Conservation (phyloP, 768 basidiomycete genomes). For the Terana coerulea region DNA sequence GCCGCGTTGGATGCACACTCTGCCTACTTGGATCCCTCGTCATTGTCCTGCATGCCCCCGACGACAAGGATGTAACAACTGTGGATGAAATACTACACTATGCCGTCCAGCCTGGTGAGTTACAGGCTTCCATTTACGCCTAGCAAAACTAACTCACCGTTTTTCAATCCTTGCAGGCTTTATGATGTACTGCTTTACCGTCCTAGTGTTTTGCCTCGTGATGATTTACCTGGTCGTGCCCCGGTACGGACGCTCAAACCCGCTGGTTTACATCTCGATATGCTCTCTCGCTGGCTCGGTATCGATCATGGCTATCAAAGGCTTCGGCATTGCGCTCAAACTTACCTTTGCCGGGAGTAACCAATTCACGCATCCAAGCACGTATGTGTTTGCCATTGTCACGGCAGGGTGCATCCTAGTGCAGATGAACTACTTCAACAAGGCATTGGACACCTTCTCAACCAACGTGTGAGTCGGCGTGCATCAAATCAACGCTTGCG, state of each 20-base stretch:
- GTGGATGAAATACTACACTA: constrained; percentile 92
- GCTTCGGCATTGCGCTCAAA: constrained; percentile 95
- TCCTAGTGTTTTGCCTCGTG: constrained; percentile 73
- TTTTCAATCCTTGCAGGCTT: constrained; percentile 55
- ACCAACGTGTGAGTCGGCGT: constrained; percentile 82
- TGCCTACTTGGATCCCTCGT: constrained; percentile 87
- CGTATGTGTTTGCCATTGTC: constrained; percentile 91
- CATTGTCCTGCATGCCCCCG: constrained; percentile 94
- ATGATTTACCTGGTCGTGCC: constrained; percentile 89
- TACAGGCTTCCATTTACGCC: too few species aligned
- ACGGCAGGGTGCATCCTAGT: constrained; percentile 82
- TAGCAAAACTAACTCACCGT: neutral
- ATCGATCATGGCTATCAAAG: constrained; percentile 99
- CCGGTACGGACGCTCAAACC: constrained; percentile 81
- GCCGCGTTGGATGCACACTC: constrained; percentile 79
- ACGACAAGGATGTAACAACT: constrained; percentile 88
- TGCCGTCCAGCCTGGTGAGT: constrained; percentile 87
- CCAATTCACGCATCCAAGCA: constrained; percentile 91
- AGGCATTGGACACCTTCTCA: constrained; percentile 93
- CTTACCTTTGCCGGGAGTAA: constrained; percentile 91
- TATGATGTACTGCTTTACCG: constrained; percentile 84
- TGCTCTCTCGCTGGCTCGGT: constrained; percentile 95
- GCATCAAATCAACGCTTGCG: neutral
- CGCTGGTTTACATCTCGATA: constrained; percentile 91
- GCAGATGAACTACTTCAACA: constrained; percentile 98